phyloP scores from a whole-genome alignment of 805 yeast species.

The Metschnikowia hibisci region DNA sequence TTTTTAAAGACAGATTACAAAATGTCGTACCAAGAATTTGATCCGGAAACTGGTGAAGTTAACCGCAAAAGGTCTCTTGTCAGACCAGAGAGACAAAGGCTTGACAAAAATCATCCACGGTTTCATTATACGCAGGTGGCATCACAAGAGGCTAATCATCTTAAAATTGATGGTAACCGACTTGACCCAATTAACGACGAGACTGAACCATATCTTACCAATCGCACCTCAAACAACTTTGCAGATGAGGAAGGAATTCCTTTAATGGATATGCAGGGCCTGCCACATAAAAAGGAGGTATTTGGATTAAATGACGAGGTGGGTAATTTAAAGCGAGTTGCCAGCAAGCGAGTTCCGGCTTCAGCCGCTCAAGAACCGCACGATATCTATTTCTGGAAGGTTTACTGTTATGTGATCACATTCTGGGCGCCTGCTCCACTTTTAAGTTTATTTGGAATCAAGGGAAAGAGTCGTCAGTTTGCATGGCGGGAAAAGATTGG shows the following conservation, averaged over 20 bases:
- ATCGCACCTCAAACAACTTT: neutral
- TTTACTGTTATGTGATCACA: slow-evolving; percentile 75
- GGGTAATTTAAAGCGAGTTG: slow-evolving; percentile 24
- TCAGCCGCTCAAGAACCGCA: slow-evolving; percentile 10
- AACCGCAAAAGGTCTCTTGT: slow-evolving; percentile 67
- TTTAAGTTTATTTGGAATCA: slow-evolving; percentile 69
- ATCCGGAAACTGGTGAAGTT: slow-evolving; percentile 39
- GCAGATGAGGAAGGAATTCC: slow-evolving; percentile 40
- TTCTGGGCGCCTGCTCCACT: slow-evolving; percentile 89
- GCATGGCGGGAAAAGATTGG: slow-evolving; percentile 98
- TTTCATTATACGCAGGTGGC: slow-evolving; percentile 75
- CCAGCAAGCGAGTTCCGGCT: slow-evolving; percentile 19
- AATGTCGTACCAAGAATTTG: slow-evolving; percentile 34
- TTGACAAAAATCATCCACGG: slow-evolving; percentile 66
- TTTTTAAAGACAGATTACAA: neutral
- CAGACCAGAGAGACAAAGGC: slow-evolving; percentile 74
- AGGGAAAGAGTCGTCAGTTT: slow-evolving; percentile 74
- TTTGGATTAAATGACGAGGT: slow-evolving; percentile 62
- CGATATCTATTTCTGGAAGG: slow-evolving; percentile 61
- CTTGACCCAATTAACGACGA: slow-evolving; percentile 48
- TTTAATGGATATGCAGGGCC: slow-evolving; percentile 34
- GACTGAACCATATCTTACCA: slow-evolving; percentile 5
- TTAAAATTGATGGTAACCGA: slow-evolving; percentile 68
- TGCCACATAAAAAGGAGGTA: slow-evolving; percentile 36
- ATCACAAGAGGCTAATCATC: slow-evolving; percentile 57